Base-by-base conservation (phyloP, 2,329 filamentous ascomycete species). In the Ascocoryne sarcoides region DNA sequence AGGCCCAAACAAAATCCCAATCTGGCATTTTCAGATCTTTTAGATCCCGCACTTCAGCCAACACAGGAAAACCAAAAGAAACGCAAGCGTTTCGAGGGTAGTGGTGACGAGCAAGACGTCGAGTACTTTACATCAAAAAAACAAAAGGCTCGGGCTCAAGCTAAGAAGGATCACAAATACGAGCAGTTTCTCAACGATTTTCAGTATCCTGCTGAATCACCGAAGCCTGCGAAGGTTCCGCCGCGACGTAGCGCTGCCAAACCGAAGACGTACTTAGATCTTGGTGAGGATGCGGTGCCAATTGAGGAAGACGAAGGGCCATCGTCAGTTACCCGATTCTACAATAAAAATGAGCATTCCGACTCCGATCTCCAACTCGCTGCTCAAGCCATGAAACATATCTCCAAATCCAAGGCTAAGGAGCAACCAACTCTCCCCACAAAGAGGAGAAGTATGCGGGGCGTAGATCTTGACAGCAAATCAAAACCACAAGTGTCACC, bases 71-170 rank as follows among this genome's bases (percentile, higher is more conserved):
- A 8, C n/a, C 9, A 31, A 5, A 56, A 53, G 28, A 55, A 56
- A 35, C 46, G 52, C 10, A 52, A 46, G 36, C 39, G 43, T 3
- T 32, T 33, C 37, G 49, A 47, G 10, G 37, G 42, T 36, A 46
- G 42, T 18, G 44, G 46, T 19, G 47, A 50, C 15, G 47, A 46
- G 3, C 46, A 51, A 5, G 53, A 57, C 31, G 39, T 49, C 3
- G 54, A 57, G 12, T 55, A 56, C 36, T 51, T 57, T 20, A 38
- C 49, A 10, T 53, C 53, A 1, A 55, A 56, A 29, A 42, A 39
- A n/a, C 50, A 51, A 19, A 50, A 43, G 38, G 47, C 44, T 31
- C 34, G 32, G 19, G 45, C 50, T 16, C 29, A 41, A 18, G 35
- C 43, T 3, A 55, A 48, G 41, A 47, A 42, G 15, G 12, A 26